A percentile compares a stretch with the other conserved stretches of the same genome.
Evolutionary conservation across 495 filamentous ascomycete species (phyloP).

Genomic region (Aspergillus heteromorphus): DNA sequence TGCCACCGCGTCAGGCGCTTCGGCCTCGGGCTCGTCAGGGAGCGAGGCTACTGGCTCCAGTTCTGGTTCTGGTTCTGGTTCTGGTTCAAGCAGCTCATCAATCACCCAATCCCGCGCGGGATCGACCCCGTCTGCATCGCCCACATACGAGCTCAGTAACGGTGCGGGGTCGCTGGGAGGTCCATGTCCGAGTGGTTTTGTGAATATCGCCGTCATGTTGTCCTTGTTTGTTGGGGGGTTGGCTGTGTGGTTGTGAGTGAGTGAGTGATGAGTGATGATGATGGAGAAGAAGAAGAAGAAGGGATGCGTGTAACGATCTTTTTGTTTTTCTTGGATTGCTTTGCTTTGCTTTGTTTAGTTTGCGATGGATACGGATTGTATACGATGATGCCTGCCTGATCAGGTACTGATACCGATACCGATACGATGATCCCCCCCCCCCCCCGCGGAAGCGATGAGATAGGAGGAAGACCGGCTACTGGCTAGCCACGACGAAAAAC

Average conservation of each 20-base stretch:
- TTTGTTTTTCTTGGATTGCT: too few species aligned
- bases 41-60: too few species aligned
- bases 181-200: neutral
- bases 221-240: slow-evolving; percentile 6
- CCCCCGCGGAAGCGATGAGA: too few species aligned
- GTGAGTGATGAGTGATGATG: neutral
- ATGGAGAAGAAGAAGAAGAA: too few species aligned
- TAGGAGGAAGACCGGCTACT: neutral
- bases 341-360: too few species aligned
- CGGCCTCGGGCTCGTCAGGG: neutral
- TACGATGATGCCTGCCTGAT: too few species aligned
- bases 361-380: too few species aligned
- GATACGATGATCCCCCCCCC: neutral
- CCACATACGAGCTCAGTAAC: slow-evolving; percentile 3
- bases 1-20: slow-evolving; percentile 1
- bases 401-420: neutral
- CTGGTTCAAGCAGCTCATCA: neutral
- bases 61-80: too few species aligned
- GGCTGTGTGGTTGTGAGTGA: slow-evolving; percentile 11
- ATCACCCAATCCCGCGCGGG: neutral
- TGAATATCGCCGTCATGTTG: neutral
- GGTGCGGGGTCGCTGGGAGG: neutral
- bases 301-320: too few species aligned
- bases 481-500: neutral
- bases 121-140: neutral